phyloP scores from a whole-genome alignment of 257 asterid species.

The Lycium ferocissimum region DNA sequence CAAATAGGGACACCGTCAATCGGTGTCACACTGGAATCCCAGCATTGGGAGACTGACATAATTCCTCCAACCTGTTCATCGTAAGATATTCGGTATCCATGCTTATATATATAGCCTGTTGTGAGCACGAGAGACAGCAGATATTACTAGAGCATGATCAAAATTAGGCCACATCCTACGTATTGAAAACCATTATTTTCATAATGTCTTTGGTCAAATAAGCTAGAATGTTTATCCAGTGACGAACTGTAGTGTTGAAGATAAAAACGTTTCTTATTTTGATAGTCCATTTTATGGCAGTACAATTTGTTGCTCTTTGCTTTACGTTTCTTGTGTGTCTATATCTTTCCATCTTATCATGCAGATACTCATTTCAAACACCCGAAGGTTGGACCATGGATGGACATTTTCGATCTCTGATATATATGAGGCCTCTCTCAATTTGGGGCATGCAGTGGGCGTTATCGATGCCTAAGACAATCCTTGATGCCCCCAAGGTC shows the following conservation, averaged over 20 bases:
- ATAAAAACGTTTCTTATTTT: not conserved
- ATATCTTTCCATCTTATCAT: conserved; percentile 22
- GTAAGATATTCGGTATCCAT: not conserved
- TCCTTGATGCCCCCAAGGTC: conserved; percentile 57
- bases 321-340: not conserved
- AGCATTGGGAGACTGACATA: not conserved
- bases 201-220: not conserved
- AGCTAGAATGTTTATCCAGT: not conserved
- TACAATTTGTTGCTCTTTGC: not conserved
- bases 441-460: conserved; percentile 99
- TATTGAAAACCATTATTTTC: not conserved
- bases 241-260: not conserved
- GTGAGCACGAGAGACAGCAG: not conserved
- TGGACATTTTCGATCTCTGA: conserved; percentile 95
- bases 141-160: not conserved
- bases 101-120: not conserved
- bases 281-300: too few species aligned
- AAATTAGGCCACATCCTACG: not conserved
- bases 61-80: not conserved
- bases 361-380: conserved; percentile 91
- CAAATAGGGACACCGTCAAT: not conserved
- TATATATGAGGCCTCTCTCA: conserved; percentile 94
- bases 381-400: conserved; percentile 94
- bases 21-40: not conserved
- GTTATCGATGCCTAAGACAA: conserved; percentile 57